Conservation (phyloP, 148 eudicot species). For the Chenopodium album region DNA sequence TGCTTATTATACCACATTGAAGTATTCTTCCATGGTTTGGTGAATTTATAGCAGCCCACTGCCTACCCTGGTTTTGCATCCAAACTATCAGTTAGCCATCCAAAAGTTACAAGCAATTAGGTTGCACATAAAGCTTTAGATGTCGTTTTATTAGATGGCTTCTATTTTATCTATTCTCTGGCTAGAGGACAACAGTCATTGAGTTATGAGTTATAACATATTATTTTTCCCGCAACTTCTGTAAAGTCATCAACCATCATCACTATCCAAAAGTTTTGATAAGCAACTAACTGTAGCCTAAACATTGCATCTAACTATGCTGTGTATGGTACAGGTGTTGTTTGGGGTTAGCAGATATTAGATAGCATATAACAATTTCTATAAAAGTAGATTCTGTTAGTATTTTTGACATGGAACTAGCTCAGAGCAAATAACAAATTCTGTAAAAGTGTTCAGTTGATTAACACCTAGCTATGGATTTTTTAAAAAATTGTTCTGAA, state of each 20-base stretch:
- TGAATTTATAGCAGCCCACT: neutral
- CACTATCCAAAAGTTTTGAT: too few species aligned
- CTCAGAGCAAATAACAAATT: neutral
- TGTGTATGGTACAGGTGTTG: neutral
- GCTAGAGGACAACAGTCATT: neutral
- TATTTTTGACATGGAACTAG: neutral
- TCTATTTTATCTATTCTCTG: neutral
- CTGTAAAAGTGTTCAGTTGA: neutral
- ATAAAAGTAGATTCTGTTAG: neutral
- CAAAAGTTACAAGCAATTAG: too few species aligned
- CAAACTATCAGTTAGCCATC: neutral
- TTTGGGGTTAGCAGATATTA: too few species aligned
- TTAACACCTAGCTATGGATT: neutral
- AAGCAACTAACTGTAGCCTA: neutral
- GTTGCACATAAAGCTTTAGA: too few species aligned
- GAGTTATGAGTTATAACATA: neutral
- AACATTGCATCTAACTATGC: neutral
- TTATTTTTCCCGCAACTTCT: neutral
- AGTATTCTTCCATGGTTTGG: neutral
- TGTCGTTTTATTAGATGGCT: neutral
- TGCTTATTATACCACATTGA: neutral
- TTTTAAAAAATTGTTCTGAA: neutral
- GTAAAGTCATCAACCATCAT: neutral
- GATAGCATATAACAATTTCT: too few species aligned
- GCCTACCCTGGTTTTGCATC: neutral